Percentiles rank a stretch among this genome's conserved stretches.
Evolutionary conservation across 148 eudicot genomes (phyloP).

Genomic region (Heliosperma pusillum): DNA sequence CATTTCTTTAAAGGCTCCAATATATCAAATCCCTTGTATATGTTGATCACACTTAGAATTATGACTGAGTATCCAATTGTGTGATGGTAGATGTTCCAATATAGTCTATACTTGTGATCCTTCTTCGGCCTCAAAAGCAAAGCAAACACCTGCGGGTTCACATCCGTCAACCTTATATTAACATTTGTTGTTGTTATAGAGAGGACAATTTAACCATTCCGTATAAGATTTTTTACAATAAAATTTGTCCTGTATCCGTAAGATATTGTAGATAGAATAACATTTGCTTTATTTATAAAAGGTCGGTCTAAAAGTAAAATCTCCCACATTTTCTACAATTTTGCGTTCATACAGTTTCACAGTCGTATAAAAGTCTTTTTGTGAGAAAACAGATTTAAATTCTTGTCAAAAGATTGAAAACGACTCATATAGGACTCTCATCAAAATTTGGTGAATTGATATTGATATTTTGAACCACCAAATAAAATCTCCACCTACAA

Average conservation of each 20-base stretch:
- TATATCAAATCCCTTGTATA: constrained; percentile 50
- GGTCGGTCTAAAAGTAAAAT: too few species aligned
- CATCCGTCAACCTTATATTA: background rate
- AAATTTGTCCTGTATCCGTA: too few species aligned
- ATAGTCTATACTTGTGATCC: constrained; percentile 38
- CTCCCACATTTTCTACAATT: too few species aligned
- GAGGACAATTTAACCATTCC: too few species aligned
- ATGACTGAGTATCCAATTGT: constrained; percentile 45
- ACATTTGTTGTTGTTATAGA: too few species aligned
- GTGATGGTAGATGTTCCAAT: constrained; percentile 67
- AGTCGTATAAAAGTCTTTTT: background rate
- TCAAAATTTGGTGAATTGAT: background rate
- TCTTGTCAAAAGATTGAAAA: too few species aligned
- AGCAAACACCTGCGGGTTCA: constrained; percentile 42
- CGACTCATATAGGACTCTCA: background rate
- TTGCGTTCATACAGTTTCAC: background rate
- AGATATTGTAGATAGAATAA: too few species aligned
- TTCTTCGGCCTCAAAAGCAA: constrained; percentile 43
- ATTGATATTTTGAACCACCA: background rate
- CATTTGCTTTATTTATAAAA: too few species aligned
- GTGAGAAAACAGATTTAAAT: too few species aligned
- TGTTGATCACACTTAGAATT: constrained; percentile 37
- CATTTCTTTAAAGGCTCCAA: constrained; percentile 38
- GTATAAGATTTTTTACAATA: too few species aligned
- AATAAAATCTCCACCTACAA: background rate